Evolutionary conservation across 2,329 filamentous ascomycete species (phyloP), one percentile per base, ranked within the genome.

Genomic region (Alternaria burnsii): DNA sequence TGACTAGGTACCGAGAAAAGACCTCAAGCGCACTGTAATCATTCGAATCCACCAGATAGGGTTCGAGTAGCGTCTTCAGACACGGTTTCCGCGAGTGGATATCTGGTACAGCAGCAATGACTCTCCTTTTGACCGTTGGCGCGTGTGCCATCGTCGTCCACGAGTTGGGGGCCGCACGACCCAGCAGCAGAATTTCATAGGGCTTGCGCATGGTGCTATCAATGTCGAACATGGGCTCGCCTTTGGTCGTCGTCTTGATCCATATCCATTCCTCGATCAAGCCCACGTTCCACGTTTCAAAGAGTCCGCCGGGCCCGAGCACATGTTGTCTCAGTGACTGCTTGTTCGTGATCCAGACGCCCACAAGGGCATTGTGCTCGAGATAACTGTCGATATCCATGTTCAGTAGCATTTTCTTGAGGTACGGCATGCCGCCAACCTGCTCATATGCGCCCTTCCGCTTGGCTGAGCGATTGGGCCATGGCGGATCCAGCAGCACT

Each of bases 51-150:
- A 81, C 80, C 28, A 91, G 70, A n/a, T 88, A 69, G 4, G 82
- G 78, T 55, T 85, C 83, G 50, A 93, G 85, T 22, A 92, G 67
- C 3, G 76, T 71, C 61, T 88, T 87, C 56, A 94, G 72, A 70
- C 88, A 91, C 4, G 92, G 92, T 74, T 95, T 95, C 48, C 91
- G 82, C 0, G 91, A 94, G 76, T 95, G 92, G 4, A 92, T 68
- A 73, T 94, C 91, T 1, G 91, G 90, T 22, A 92, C 90, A 1
- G 86, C 88, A 9, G 92, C 75, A 32, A 94, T 81, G 3, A 92
- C 86, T 72, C 85, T 89, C 30, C 79, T 80, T 47, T 73, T 79
- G 4, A 83, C 71, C 2, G 68, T 40, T 61, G 76, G 20, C 73
- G 69, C 34, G 46, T 65, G 59, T 43, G 62, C 26, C 62, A 67